Base-by-base conservation (phyloP, 2,329 filamentous ascomycete genomes). In the Paecilomyces fulvus region DNA sequence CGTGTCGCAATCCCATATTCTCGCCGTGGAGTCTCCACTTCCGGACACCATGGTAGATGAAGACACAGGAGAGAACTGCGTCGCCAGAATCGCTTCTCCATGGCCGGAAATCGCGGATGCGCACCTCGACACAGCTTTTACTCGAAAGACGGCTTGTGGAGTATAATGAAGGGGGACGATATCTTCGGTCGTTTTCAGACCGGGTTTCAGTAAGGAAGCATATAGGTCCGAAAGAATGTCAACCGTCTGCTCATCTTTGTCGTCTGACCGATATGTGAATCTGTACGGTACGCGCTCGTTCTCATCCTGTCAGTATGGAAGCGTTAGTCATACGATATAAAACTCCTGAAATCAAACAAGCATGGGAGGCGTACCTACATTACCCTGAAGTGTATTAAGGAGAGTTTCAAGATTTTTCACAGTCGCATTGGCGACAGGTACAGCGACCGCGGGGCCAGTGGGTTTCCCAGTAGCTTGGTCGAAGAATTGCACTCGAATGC, bases 1-100 rank as follows among this genome's bases (percentile, higher is more conserved):
- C 0, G 91, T 96, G 66, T 96, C 90, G 52, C 90, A 92, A 67
- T 99, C 92, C 90, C 90, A 96, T 75, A 97, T 87, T 56, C 92
- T 80, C 0, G 92, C 92, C 1, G 92, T 96, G 63, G 88, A 88
- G 68, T 99, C 94, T 51, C 94, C 94, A 59, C 88, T 90, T 0
- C 92, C 94, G 1, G 90, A 96, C 0, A 91, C 92, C 72, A 96
- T 81, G 57, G 86, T 81, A 10, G 85, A 84, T 25, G 89, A 92
- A 6, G 83, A 85, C 37, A 83, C 81, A 0, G 92, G 92, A 0
- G 89, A 94, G 72, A 96, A 97, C 43, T 92, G 85, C 2, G 89
- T 87, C 30, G 89, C 83, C 21, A 97, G 79, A 63, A 97, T 97
- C 2, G 92, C 86, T 71, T 96, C 89, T 43, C 91, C 92, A 73